These are phyloP conservation scores for Pseudofabraea citricarpa DNA, from an alignment of 2,329 filamentous ascomycete genomes.

Conservation along the genomic window DNA sequence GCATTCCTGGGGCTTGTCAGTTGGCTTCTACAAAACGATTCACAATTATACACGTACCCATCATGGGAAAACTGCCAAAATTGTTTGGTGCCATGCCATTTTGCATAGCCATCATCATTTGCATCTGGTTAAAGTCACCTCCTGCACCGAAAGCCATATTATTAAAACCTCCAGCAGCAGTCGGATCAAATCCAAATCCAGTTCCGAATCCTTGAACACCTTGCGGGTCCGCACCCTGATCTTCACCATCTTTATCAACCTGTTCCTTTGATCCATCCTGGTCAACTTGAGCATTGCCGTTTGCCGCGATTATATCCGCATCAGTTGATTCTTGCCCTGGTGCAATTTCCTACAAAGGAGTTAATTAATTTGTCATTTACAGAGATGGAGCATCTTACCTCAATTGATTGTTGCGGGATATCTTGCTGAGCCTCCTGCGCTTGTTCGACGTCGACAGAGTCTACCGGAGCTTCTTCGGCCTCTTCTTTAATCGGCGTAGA, in stretches of 20 bases:
- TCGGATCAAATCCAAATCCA: conserved; percentile 38
- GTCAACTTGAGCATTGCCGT: conserved; percentile 7
- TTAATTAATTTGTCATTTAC: conserved; percentile 11
- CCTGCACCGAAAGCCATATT: conserved; percentile 38
- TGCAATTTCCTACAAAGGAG: conserved; percentile 22
- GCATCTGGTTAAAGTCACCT: conserved; percentile 72
- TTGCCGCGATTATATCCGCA: conserved; percentile 13
- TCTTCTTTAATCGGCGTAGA: conserved; percentile 7
- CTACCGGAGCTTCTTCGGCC: conserved; percentile 4
- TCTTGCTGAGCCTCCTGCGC: conserved; percentile 25
- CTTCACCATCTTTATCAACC: conserved; percentile 12
- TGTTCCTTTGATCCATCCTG: conserved; percentile 8
- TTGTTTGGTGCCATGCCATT: conserved; percentile 54
- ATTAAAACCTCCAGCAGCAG: conserved; percentile 25
- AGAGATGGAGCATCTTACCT: conserved; percentile 22
- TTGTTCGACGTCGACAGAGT: conserved; percentile 8
- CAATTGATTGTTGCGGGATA: conserved; percentile 32
- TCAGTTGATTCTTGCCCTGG: conserved; percentile 27
- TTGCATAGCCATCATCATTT: conserved; percentile 75
- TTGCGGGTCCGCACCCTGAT: conserved; percentile 6
- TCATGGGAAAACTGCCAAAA: conserved; percentile 67
- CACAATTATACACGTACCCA: conserved; percentile 62
- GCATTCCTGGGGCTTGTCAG: conserved; percentile 54
- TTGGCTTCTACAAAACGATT: not conserved
- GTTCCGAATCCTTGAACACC: conserved; percentile 20